Percentiles rank a stretch among this genome's conserved stretches.
Conservation (phyloP, 441 rosid species). For the Geranium incanum region DNA sequence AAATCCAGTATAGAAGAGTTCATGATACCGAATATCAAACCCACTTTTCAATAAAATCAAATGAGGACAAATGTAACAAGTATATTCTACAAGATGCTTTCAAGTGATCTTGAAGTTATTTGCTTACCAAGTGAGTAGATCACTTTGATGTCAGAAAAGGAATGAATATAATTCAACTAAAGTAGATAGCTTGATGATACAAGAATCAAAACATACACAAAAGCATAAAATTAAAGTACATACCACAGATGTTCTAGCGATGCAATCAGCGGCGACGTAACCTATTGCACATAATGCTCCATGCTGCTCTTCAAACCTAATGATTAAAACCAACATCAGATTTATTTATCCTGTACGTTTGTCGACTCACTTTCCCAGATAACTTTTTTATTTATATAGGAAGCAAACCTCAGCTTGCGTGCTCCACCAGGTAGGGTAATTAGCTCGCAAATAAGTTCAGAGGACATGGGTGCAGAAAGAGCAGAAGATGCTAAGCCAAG, state of each 20-base stretch:
- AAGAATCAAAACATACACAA: conserved; percentile 3
- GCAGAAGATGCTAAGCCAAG: conserved; percentile 91
- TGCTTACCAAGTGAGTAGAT: background rate
- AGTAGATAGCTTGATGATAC: background rate
- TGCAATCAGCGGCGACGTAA: conserved; percentile 67
- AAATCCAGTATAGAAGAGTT: background rate
- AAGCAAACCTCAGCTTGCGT: conserved; percentile 55
- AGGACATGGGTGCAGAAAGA: conserved; percentile 46
- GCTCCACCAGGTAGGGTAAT: conserved; percentile 42
- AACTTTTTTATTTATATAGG: background rate
- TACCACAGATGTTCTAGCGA: conserved; percentile 51
- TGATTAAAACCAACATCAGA: conserved; percentile 21
- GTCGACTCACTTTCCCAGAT: conserved; percentile 8
- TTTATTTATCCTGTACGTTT: background rate
- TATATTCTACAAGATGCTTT: conserved; percentile 1
- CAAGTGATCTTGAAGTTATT: background rate
- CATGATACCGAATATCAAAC: background rate
- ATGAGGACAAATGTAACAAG: conserved; percentile 4
- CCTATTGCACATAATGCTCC: conserved; percentile 79
- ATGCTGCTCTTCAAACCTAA: conserved; percentile 80
- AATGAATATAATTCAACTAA: background rate
- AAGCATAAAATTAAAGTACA: conserved; percentile 28
- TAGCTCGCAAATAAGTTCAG: conserved; percentile 57
- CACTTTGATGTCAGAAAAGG: background rate
- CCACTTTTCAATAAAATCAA: conserved; percentile 5